Conservation (phyloP, 805 yeast genomes). For the Yarrowia divulgata region DNA sequence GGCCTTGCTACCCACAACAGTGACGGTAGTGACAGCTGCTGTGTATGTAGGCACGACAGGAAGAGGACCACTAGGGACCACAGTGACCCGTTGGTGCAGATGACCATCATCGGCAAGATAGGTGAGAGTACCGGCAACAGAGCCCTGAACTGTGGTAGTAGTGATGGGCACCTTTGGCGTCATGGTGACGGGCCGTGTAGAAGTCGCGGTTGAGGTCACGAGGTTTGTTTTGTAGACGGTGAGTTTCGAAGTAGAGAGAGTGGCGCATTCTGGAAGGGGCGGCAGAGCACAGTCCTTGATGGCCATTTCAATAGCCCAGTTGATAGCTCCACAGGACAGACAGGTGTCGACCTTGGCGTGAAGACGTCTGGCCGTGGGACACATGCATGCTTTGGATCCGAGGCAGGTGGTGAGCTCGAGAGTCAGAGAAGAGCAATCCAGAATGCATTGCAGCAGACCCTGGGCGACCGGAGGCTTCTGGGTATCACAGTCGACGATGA, state of each 20-base stretch:
- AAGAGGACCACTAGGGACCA: neutral
- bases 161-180: neutral
- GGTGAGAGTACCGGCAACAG: neutral
- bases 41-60: neutral
- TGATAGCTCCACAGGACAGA: neutral
- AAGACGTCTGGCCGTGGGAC: neutral
- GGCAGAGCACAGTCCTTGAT: neutral
- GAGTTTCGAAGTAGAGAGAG: neutral
- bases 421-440: neutral
- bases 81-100: neutral
- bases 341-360: neutral
- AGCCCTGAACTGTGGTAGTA: slow-evolving; percentile 1
- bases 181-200: neutral
- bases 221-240: neutral
- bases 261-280: neutral
- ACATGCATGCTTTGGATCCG: slow-evolving; percentile 2
- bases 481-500: neutral
- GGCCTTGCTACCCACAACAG: neutral
- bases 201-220: neutral
- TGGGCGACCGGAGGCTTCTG: neutral
- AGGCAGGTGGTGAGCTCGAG: neutral
- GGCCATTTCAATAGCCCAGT: neutral
- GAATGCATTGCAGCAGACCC: neutral
- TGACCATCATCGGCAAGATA: neutral
- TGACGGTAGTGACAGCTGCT: neutral